Conservation (phyloP, 2,329 filamentous ascomycete genomes). For the Volutella citrinella region DNA sequence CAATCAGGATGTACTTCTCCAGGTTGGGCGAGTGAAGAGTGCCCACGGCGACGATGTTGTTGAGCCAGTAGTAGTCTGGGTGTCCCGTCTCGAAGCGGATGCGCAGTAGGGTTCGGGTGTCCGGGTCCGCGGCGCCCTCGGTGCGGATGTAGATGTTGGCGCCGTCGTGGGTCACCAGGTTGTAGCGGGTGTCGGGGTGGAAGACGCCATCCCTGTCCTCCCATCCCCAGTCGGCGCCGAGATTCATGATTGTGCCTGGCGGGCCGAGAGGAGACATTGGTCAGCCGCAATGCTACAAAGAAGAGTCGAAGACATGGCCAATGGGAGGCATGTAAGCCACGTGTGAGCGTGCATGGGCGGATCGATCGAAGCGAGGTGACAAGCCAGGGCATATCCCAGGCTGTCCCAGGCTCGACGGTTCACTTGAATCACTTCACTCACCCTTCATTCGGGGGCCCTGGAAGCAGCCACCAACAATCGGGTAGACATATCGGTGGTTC, state of each 20-base stretch:
- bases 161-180: conserved; percentile 36
- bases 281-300: no score
- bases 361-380: no score
- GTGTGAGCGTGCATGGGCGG: no score
- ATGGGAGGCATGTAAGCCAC: no score
- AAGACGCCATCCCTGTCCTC: conserved; percentile 34
- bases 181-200: conserved; percentile 37
- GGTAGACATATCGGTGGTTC: conserved; percentile 23
- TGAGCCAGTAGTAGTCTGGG: conserved; percentile 35
- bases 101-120: conserved; percentile 23
- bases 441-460: conserved; percentile 34
- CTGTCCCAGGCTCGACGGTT: no score
- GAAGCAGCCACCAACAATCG: conserved; percentile 35
- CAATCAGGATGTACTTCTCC: conserved; percentile 22
- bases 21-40: conserved; percentile 13
- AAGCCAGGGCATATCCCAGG: no score
- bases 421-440: no score
- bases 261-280: no score
- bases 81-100: conserved; percentile 34
- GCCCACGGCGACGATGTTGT: conserved; percentile 28
- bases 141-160: conserved; percentile 36
- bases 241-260: conserved; percentile 25
- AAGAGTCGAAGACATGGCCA: no score
- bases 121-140: conserved; percentile 32
- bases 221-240: conserved; percentile 37